Evolutionary conservation across 352 stramenopile species (phyloP).

Genomic region (Phytophthora ohioensis): DNA sequence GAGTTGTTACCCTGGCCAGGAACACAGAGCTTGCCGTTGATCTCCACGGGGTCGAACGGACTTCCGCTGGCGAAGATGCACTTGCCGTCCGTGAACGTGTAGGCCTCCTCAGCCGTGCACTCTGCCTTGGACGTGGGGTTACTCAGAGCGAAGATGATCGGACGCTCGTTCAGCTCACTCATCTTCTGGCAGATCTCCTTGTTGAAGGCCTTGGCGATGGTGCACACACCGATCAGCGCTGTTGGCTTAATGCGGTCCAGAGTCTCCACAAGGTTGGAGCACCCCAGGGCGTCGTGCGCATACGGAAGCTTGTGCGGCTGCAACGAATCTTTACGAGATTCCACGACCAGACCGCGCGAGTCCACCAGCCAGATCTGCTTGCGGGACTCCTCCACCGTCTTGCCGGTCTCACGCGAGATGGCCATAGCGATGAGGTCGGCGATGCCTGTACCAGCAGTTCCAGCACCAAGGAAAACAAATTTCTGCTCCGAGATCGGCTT

Average conservation of each 20-base stretch:
- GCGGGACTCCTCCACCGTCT: slow-evolving; percentile 89
- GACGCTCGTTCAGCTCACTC: slow-evolving; percentile 85
- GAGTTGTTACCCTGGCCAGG: slow-evolving; percentile 95
- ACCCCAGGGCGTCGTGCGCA: slow-evolving; percentile 79
- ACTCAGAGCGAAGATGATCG: slow-evolving; percentile 97
- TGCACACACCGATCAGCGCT: slow-evolving; percentile 95
- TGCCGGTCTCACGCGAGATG: slow-evolving; percentile 89
- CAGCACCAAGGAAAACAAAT: slow-evolving; percentile 96
- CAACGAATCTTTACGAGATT: slow-evolving; percentile 76
- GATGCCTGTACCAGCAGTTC: slow-evolving; percentile 95
- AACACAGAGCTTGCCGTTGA: slow-evolving; percentile 87
- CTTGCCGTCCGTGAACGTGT: slow-evolving; percentile 95
- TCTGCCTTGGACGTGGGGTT: slow-evolving; percentile 98
- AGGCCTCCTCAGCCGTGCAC: slow-evolving; percentile 97
- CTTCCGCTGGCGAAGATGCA: slow-evolving; percentile 97
- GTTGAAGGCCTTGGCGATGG: slow-evolving; percentile 92
- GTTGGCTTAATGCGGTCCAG: slow-evolving; percentile 92
- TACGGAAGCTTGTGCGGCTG: slow-evolving; percentile 92
- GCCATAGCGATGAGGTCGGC: slow-evolving; percentile 93
- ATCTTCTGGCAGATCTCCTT: slow-evolving; percentile 91
- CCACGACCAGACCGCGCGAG: slow-evolving; percentile 89
- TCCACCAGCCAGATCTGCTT: slow-evolving; percentile 95
- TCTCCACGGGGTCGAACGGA: slow-evolving; percentile 94
- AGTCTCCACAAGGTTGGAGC: slow-evolving; percentile 72
- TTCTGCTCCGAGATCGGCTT: slow-evolving; percentile 92